Evolutionary conservation across 179 eudicot species (phyloP), one percentile per base, ranked within the genome.

Genomic region (Drosera spatulata): DNA sequence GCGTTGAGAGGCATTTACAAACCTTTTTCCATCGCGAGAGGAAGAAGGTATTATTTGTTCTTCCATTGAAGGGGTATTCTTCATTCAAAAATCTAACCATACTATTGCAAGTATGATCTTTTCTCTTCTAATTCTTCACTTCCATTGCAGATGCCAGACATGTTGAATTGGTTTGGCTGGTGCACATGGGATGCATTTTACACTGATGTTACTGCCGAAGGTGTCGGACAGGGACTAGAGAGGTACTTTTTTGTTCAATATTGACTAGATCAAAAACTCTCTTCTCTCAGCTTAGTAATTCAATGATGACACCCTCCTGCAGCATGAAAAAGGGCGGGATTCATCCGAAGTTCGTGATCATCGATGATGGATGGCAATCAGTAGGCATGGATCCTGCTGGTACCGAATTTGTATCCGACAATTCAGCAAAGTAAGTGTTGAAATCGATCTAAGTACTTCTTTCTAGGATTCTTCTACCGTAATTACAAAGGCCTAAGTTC

Each of bases 151-250:
- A 82, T 87, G 83, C 93, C 93, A 12, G 95, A 81, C 60, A 79
- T 85, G 76, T 57, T 87, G 66, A 85, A 83, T 73, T 85, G 91
- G 88, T 89, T 89, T 61, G 96, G 96, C 57, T 88, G 96, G 96
- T 88, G 96, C 71, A 89, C 95, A 6, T 86, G 95, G 95, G 90
- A 88, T 73, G 96, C 94, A 43, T 88, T 85, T 70, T 85, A 88
- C 65, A 81, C 86, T 2, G 72, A 84, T 54, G 95, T 89, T 42
- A 82, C 85, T 14, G 76, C 91, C 41, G 77, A 84, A 66, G 95
- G 91, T 12, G 90, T 84, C 38, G 82, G 72, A 62, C 76, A 79
- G 52, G 95, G 95, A 11, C 58, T 88, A 45, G 69, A 80, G 53
- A 83, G 96, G 86, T 86, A 60, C 40, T 37, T 3, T 22, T 51